A percentile compares a stretch with the other conserved stretches of the same genome.
Evolutionary conservation across 2,329 filamentous ascomycete species (phyloP).

Genomic region (Arachnomyces sp.): DNA sequence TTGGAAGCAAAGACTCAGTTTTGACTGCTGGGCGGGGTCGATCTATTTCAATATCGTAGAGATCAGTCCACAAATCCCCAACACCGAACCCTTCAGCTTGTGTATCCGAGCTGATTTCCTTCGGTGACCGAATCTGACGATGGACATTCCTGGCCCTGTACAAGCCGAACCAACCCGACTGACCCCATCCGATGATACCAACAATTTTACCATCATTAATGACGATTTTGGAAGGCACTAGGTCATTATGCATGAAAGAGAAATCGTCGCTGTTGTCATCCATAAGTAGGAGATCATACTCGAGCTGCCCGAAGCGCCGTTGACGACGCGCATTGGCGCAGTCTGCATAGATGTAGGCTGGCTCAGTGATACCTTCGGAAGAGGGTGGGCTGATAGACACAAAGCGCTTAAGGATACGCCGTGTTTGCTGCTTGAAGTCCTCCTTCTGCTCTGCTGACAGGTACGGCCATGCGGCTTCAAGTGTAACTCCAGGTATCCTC

Average conservation of each 20-base stretch:
- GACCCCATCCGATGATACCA: slow-evolving; percentile 31
- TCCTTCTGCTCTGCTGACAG: slow-evolving; percentile 26
- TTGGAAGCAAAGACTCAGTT: slow-evolving; percentile 23
- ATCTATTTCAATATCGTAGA: slow-evolving; percentile 24
- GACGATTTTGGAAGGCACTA: slow-evolving; percentile 30
- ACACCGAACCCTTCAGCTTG: slow-evolving; percentile 12
- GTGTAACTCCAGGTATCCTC: slow-evolving; percentile 31
- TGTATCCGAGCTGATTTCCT: slow-evolving; percentile 9
- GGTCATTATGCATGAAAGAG: slow-evolving; percentile 29
- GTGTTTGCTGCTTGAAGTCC: slow-evolving; percentile 29
- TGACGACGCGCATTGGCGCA: slow-evolving; percentile 21
- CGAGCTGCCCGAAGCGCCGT: slow-evolving; percentile 17
- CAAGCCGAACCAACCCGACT: slow-evolving; percentile 32
- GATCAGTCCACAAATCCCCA: slow-evolving; percentile 25
- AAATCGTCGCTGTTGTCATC: slow-evolving; percentile 19
- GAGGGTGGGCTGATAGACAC: too few species aligned
- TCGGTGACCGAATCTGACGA: slow-evolving; percentile 22
- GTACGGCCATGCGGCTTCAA: slow-evolving; percentile 23
- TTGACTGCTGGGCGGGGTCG: slow-evolving; percentile 24
- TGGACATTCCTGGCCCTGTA: slow-evolving; percentile 27
- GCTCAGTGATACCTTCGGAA: too few species aligned
- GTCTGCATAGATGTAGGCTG: slow-evolving; percentile 10
- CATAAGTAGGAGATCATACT: slow-evolving; percentile 27
- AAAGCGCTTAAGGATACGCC: slow-evolving; percentile 22
- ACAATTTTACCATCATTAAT: slow-evolving; percentile 31